Conservation (phyloP, 805 yeast species). For the Hagleromyces aurorensis region DNA sequence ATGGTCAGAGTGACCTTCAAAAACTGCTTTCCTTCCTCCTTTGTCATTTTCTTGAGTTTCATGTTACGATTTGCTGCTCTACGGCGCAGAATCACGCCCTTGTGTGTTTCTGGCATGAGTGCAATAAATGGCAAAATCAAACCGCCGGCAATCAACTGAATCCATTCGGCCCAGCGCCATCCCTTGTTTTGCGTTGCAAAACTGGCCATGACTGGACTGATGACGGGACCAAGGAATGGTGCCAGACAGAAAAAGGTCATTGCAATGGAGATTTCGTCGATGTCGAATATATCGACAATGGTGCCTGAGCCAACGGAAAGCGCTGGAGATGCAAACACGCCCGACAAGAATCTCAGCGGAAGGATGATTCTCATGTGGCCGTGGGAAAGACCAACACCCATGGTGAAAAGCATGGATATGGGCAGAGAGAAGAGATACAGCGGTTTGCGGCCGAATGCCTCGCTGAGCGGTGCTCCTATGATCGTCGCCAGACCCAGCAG, state of each 20-base stretch:
- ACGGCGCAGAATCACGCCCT: constrained; percentile 50
- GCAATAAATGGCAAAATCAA: constrained; percentile 40
- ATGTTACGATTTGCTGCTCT: constrained; percentile 58
- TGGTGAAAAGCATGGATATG: constrained; percentile 57
- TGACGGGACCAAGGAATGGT: constrained; percentile 73
- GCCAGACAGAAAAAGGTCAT: constrained; percentile 72
- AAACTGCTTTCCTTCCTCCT: constrained; percentile 32
- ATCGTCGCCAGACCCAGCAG: constrained; percentile 68
- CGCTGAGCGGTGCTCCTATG: constrained; percentile 65
- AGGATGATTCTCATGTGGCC: constrained; percentile 51
- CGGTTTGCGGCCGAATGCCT: constrained; percentile 57
- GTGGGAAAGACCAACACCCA: constrained; percentile 63
- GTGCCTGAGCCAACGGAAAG: constrained; percentile 83
- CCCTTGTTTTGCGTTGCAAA: constrained; percentile 54
- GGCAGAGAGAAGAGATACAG: constrained; percentile 56
- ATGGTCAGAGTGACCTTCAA: constrained; percentile 40
- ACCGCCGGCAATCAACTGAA: constrained; percentile 60
- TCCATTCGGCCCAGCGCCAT: constrained; percentile 70
- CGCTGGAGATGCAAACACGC: constrained; percentile 73
- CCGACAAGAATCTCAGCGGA: constrained; percentile 66
- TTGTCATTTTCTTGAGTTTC: constrained; percentile 34
- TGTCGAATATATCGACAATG: constrained; percentile 66
- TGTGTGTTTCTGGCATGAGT: constrained; percentile 60
- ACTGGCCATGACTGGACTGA: constrained; percentile 70
- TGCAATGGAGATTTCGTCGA: constrained; percentile 60